phyloP scores from a whole-genome alignment of 108 stramenopile genomes.

The Aurantiochytrium sp. region DNA sequence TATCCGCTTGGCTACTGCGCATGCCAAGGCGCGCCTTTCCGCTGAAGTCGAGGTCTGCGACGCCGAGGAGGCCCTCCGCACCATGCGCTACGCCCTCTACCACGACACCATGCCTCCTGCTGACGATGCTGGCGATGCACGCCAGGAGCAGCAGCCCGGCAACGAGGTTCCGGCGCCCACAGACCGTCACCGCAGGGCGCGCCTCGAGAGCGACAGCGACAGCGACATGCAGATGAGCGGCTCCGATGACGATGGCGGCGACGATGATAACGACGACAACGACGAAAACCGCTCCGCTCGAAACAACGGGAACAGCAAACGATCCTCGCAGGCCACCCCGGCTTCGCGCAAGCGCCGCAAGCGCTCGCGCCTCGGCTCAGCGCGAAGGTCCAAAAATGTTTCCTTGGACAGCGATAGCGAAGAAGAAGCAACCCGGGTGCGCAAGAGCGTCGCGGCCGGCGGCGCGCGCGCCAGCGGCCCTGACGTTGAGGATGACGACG shows the following conservation, averaged over 20 bases:
- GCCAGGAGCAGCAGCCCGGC: neutral
- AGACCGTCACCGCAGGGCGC: neutral
- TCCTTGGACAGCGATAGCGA: too few species aligned
- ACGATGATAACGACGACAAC: too few species aligned
- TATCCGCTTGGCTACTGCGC: constrained; percentile 92
- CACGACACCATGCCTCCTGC: neutral
- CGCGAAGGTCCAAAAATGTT: too few species aligned
- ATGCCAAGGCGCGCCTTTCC: constrained; percentile 76
- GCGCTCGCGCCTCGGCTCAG: neutral
- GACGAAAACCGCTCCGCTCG: too few species aligned
- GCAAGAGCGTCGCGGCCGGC: too few species aligned
- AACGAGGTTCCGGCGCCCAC: neutral
- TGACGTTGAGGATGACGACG: neutral
- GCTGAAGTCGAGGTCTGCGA: neutral
- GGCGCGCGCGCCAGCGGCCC: too few species aligned
- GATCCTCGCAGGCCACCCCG: neutral
- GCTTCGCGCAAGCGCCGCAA: neutral
- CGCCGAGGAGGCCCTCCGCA: neutral
- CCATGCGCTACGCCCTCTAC: constrained; percentile 22
- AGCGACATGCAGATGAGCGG: too few species aligned
- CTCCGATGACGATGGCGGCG: too few species aligned
- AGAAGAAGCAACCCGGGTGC: too few species aligned
- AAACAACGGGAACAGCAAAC: neutral
- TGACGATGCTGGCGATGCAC: neutral
- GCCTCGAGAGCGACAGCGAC: neutral